These are phyloP conservation scores for Saccharomyces hybrid DNA, from an alignment of 1,139 yeast species.

Conservation along the genomic window DNA sequence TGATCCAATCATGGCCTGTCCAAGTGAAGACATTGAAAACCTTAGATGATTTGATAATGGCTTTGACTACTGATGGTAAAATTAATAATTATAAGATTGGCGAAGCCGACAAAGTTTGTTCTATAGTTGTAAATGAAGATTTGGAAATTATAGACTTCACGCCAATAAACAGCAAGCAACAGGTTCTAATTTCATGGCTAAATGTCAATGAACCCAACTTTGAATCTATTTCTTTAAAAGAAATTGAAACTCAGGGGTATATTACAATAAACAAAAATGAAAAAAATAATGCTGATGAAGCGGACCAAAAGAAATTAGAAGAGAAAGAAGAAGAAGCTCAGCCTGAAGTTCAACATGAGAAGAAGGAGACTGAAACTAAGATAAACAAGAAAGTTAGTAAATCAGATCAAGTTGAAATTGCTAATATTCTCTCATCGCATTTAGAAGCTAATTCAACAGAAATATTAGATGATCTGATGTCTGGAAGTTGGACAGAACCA, in stretches of 20 bases:
- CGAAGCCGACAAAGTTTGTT: slow-evolving; percentile 11
- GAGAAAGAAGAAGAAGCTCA: slow-evolving; percentile 1
- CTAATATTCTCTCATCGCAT: slow-evolving; percentile 12
- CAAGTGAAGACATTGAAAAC: slow-evolving; percentile 17
- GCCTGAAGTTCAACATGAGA: slow-evolving; percentile 3
- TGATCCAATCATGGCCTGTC: slow-evolving; percentile 18
- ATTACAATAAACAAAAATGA: slow-evolving; percentile 17
- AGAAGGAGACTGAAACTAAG: slow-evolving; percentile 4
- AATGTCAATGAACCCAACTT: slow-evolving; percentile 31
- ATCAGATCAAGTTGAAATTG: slow-evolving; percentile 20
- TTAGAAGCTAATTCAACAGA: slow-evolving; percentile 10
- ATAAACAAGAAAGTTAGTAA: slow-evolving; percentile 15
- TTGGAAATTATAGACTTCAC: slow-evolving; percentile 25
- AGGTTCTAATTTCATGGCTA: slow-evolving; percentile 28
- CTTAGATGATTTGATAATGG: slow-evolving; percentile 16
- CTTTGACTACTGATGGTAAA: slow-evolving; percentile 17
- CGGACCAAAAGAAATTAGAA: not conserved
- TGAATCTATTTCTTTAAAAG: slow-evolving; percentile 16
- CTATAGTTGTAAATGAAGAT: slow-evolving; percentile 15
- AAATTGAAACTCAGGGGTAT: slow-evolving; percentile 13
- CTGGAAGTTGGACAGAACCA: slow-evolving; percentile 22
- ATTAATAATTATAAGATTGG: slow-evolving; percentile 15
- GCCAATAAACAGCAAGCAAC: slow-evolving; percentile 8
- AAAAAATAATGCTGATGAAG: not conserved
- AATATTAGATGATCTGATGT: slow-evolving; percentile 11